phyloP scores from a whole-genome alignment of 75 land plant genomes.

The Picea glauca region DNA sequence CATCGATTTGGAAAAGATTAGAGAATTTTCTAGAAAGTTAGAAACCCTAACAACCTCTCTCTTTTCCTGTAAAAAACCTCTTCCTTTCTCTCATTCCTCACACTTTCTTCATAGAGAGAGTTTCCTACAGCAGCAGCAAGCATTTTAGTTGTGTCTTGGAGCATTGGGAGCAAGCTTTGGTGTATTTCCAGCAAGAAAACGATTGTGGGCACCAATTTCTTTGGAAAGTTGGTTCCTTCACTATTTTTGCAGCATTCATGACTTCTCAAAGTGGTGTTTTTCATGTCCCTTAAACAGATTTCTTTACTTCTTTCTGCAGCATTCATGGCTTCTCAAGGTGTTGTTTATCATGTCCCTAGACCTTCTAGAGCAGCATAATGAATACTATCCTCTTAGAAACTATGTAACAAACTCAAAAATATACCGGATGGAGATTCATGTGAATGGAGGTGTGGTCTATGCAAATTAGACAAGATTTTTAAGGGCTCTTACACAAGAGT shows the following conservation, averaged over 20 bases:
- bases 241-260: not conserved
- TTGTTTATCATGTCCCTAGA: not conserved
- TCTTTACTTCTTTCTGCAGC: too few species aligned
- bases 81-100: not conserved
- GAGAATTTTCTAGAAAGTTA: too few species aligned
- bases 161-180: constrained; percentile 4
- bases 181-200: not conserved
- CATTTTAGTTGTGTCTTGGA: not conserved
- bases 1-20: too few species aligned
- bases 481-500: not conserved
- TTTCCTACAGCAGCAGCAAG: not conserved
- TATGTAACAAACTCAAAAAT: not conserved
- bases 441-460: too few species aligned
- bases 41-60: too few species aligned
- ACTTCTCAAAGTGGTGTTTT: not conserved
- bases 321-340: too few species aligned
- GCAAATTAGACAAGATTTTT: not conserved
- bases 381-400: not conserved
- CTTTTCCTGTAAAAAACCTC: too few species aligned
- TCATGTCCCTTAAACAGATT: not conserved
- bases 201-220: not conserved
- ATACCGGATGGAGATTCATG: too few species aligned
- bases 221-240: not conserved
- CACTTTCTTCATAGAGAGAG: not conserved
- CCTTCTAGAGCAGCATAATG: not conserved